Percentiles rank a stretch among this genome's conserved stretches.
These are phyloP conservation scores for Tardiomyces digboiensis DNA, from an alignment of 1,139 yeast genomes.

Conservation along the genomic window DNA sequence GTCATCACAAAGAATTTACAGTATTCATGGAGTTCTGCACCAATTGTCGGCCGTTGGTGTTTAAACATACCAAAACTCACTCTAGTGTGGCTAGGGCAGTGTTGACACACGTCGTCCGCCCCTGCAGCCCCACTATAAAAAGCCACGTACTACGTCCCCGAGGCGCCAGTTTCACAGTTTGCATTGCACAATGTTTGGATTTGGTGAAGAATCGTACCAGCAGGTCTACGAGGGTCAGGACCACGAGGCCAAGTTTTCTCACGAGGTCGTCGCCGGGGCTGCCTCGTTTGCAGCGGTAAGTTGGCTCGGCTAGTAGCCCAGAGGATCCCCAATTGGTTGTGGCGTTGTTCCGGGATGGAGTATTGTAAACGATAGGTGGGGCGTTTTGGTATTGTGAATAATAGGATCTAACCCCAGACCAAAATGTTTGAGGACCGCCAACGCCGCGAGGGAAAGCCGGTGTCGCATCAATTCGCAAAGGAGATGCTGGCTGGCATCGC, in stretches of 20 bases:
- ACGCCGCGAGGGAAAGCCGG: conserved; percentile 23
- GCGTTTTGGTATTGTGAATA: too few species aligned
- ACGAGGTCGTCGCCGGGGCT: conserved; percentile 26
- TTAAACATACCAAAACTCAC: too few species aligned
- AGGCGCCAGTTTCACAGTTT: neutral
- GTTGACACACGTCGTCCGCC: too few species aligned
- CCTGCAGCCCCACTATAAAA: neutral
- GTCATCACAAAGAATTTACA: too few species aligned
- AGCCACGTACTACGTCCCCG: neutral
- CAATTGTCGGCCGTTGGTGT: too few species aligned
- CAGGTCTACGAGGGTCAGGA: conserved; percentile 15
- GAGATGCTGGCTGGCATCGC: conserved; percentile 25
- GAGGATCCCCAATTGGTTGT: too few species aligned
- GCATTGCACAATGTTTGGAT: conserved; percentile 16
- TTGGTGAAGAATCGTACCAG: conserved; percentile 13
- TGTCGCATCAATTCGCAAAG: conserved; percentile 22
- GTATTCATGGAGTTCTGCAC: too few species aligned
- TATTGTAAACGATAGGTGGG: too few species aligned
- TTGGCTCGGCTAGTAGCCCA: too few species aligned
- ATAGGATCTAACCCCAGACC: neutral
- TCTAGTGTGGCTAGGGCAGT: too few species aligned
- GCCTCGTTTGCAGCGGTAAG: conserved; percentile 24
- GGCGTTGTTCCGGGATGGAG: too few species aligned
- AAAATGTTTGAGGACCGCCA: conserved; percentile 20
- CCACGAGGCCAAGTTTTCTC: conserved; percentile 22